Evolutionary conservation across 208 protist genomes (phyloP).

Genomic region (Balamuthia mandrillaris): DNA sequence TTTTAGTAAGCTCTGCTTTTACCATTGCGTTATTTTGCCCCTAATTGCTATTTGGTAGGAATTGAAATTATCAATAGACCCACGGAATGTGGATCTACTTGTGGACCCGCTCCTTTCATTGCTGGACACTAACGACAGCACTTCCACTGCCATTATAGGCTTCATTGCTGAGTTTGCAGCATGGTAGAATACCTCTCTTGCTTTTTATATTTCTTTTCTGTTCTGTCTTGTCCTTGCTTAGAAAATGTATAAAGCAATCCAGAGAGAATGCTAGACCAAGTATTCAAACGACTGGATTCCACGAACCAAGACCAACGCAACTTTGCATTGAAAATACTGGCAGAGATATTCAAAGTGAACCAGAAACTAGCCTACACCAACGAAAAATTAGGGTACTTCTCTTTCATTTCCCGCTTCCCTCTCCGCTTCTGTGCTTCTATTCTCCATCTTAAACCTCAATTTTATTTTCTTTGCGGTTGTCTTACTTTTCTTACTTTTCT

Average conservation of each 20-base stretch:
- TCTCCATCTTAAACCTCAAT: background rate
- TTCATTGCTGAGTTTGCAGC: constrained; percentile 23
- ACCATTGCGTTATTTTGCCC: background rate
- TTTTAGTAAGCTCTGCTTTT: background rate
- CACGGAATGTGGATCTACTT: background rate
- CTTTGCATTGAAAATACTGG: background rate
- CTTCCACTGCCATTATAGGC: background rate
- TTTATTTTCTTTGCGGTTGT: background rate
- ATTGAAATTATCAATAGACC: background rate
- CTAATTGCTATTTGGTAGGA: background rate
- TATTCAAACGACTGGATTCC: constrained; percentile 5
- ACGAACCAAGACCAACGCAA: background rate
- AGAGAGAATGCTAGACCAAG: background rate
- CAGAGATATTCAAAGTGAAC: constrained; percentile 23
- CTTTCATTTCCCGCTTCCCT: background rate
- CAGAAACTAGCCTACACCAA: background rate
- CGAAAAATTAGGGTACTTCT: background rate
- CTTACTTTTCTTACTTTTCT: background rate
- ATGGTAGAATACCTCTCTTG: background rate
- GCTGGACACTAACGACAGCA: background rate
- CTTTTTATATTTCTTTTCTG: background rate
- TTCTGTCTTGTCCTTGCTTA: background rate
- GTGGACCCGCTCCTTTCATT: background rate
- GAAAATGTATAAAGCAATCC: background rate
- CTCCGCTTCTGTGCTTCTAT: background rate